Base-by-base conservation (phyloP, 2,329 filamentous ascomycete species). In the Xylaria sp. region DNA sequence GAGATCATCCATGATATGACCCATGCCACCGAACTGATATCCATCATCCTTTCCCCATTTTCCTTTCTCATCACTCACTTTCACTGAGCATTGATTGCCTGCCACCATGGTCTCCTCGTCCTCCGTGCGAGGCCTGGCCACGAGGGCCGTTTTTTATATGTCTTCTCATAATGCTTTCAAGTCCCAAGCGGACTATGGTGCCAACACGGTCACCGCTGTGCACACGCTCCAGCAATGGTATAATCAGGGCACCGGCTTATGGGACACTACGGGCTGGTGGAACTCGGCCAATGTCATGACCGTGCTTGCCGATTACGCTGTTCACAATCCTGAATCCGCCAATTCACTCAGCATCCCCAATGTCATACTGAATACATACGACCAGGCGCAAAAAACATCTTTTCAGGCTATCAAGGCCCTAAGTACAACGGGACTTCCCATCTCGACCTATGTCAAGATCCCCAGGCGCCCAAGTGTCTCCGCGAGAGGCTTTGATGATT, bases 261-360 rank as follows among this genome's bases (percentile, higher is more conserved):
- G 84, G 83, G 75, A 84, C 58, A 80, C 80, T 0, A 79, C 79
- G 31, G 83, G 83, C 7, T 89, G 86, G 87, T 89, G 86, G 87
- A 87, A 88, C 68, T 79, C 79, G 21, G 87, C 84, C 28, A 89
- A 88, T 68, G 80, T 79, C 62, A 73, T 88, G 65, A 87, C 85
- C 0, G 77, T 66, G 35, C 63, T 67, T 37, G 65, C 65, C 63
- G 65, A 67, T 51, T 67, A 63, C 23, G 65, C 63, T 12, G 46
- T 66, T 21, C n/a, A 61, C 9, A 65, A 61, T 28, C 63, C 63
- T 7, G 7, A 52, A 11, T 61, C 63, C 11, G 65, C 60, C 42
- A 31, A 38, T 28, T 61, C 65, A 4, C 63, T 67, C 31, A 69
- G 68, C 38, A 70, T 75, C 50, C 68, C 73, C n/a, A 68, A 62